Conservation (phyloP, 2,329 filamentous ascomycete species). For the Drechmeria coniospora region DNA sequence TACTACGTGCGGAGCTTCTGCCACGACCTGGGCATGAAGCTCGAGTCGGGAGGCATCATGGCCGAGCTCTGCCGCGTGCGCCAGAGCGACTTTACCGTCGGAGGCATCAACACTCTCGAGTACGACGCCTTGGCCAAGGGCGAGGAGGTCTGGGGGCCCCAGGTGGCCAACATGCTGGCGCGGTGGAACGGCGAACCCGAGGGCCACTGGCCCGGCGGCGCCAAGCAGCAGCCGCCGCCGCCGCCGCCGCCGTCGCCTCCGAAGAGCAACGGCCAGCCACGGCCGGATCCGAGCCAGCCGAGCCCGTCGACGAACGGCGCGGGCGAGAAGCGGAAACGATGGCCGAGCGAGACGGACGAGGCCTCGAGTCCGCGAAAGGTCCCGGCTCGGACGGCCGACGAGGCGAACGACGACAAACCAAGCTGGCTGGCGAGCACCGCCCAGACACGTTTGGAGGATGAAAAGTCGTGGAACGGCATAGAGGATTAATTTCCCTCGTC, state of each 20-base stretch:
- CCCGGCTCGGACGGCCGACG: constrained; percentile 6
- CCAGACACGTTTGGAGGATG: constrained; percentile 17
- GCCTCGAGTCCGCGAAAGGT: constrained; percentile 15
- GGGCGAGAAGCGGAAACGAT: constrained; percentile 15
- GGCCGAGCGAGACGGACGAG: constrained; percentile 10
- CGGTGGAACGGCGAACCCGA: constrained; percentile 24
- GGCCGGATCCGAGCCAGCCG: too few relatives aligned
- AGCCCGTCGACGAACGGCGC: constrained; percentile 3
- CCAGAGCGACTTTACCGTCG: constrained; percentile 67
- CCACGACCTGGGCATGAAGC: constrained; percentile 74
- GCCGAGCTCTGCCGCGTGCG: constrained; percentile 63
- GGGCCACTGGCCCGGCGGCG: constrained; percentile 11
- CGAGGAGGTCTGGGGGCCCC: constrained; percentile 68
- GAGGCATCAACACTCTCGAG: constrained; percentile 56
- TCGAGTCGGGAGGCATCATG: constrained; percentile 77
- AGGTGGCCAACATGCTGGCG: constrained; percentile 38
- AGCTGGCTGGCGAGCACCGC: constrained; percentile 1
- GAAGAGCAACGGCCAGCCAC: constrained; percentile 4
- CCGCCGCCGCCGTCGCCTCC: constrained; percentile 7
- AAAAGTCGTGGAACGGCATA: constrained; percentile 28
- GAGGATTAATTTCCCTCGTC: constrained; percentile 14
- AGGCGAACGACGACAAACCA: constrained; percentile 4
- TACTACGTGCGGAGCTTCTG: constrained; percentile 94
- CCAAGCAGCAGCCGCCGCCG: too few relatives aligned
- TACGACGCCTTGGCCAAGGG: constrained; percentile 62